These are phyloP conservation scores for Malus sieversii DNA, from an alignment of 306 rosid species.

Conservation along the genomic window DNA sequence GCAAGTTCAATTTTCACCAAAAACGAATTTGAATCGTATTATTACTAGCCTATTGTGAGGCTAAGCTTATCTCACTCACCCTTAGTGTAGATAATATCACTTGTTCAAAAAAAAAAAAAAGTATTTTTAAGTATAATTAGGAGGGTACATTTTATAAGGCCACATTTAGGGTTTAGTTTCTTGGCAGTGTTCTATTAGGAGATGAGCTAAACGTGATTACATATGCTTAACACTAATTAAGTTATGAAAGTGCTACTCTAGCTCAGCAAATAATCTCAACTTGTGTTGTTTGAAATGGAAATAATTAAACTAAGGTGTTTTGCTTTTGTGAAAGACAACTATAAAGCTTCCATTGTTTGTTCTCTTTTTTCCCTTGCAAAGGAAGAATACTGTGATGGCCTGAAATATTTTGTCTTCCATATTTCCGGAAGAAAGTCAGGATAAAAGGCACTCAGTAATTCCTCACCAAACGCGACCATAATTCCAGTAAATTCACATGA, in stretches of 20 bases:
- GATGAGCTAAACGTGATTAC: too few relatives aligned
- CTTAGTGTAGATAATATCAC: too few relatives aligned
- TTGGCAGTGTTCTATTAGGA: neutral
- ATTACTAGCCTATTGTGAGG: too few relatives aligned
- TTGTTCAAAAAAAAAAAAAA: too few relatives aligned
- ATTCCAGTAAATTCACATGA: neutral
- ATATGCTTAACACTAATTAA: neutral
- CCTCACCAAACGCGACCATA: neutral
- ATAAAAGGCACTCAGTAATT: neutral
- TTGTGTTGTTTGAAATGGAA: neutral
- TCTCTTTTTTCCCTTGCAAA: neutral
- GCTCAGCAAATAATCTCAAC: neutral
- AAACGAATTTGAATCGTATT: too few relatives aligned
- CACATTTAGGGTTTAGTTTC: neutral
- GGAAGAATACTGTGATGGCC: neutral
- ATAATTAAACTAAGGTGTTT: neutral
- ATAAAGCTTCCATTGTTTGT: neutral
- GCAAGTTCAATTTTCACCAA: too few relatives aligned
- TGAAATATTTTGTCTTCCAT: neutral
- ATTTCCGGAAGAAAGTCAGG: neutral
- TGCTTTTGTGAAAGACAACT: conserved; percentile 1
- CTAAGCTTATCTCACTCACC: too few relatives aligned
- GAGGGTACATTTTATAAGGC: neutral
- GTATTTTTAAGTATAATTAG: neutral
- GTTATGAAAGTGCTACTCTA: neutral